Base-by-base conservation (phyloP, 192 early-diverging fungal genomes). In the Gigaspora rosea region DNA sequence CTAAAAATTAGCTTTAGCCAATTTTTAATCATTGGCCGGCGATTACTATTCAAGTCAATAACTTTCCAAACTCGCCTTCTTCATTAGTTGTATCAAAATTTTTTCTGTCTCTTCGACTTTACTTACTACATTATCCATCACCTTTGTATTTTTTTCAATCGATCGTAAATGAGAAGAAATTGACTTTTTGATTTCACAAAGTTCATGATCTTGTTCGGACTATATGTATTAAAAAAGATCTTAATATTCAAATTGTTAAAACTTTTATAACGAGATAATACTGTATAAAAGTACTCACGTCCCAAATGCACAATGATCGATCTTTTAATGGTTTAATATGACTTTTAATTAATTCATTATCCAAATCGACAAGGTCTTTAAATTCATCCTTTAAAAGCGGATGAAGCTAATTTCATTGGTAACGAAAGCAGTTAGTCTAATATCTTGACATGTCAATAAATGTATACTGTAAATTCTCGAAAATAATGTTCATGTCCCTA, bases 111-210 rank as follows among this genome's bases (percentile, higher is more conserved):
- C 27, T 27, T 63, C 61, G 10, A 63, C 27, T 33, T 63, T 33
- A 35, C 33, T 35, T 63, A 63, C 61, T 63, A 63, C 15, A 63
- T 63, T 33, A 63, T 63, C 61, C 13, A 63, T 63, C 33, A 33
- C 12, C 15, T 35, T 22, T 15, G 61, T 63, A 33, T 35, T 32
- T 16, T 63, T 63, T 63, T 63, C 61, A 10, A 63, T 63, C 33
- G 61, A 63, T 32, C 61, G 61, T 33, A 63, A 63, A 20, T 63
- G 32, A 15, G 33, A 33, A 33, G 61, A 63, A 33, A 63, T 22
- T 33, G 22, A 63, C 16, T 32, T 63, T 63, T 63, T 33, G 16
- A 63, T 63, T 33, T 63, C 61, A 33, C 61, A 63, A 63, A 63
- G 61, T 15, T 63, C 27, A 63, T 63, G 27, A 63, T 63, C 27